A percentile compares a stretch with the other conserved stretches of the same genome.
Evolutionary conservation across 129 eudicot species (phyloP).

Genomic region (Lonicera japonica): DNA sequence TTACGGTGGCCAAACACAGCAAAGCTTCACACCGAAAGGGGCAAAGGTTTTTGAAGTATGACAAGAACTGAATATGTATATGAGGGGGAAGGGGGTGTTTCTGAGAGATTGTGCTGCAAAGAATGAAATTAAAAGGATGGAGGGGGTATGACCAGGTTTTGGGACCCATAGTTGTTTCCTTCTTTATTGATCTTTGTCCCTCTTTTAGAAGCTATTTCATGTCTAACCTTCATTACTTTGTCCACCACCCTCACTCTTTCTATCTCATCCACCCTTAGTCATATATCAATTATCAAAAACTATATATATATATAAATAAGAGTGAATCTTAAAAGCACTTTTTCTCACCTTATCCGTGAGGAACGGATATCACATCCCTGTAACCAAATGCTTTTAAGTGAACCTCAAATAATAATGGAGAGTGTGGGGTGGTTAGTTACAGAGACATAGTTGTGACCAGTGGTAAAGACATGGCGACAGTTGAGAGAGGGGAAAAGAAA

Average conservation of each 20-base stretch:
- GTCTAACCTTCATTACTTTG: slow-evolving; percentile 16
- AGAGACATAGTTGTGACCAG: too few relatives aligned
- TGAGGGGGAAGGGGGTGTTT: too few relatives aligned
- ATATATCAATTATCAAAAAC: neutral
- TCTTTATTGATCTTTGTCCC: slow-evolving; percentile 17
- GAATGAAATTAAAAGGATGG: neutral
- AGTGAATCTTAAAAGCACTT: too few relatives aligned
- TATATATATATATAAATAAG: too few relatives aligned
- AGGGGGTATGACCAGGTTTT: slow-evolving; percentile 17
- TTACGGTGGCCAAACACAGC: slow-evolving; percentile 4
- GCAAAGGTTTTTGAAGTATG: slow-evolving; percentile 1
- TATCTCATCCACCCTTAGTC: neutral
- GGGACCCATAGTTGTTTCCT: slow-evolving; percentile 19
- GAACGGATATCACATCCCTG: too few relatives aligned
- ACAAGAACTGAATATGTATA: neutral
- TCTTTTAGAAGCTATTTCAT: slow-evolving; percentile 14
- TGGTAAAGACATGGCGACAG: too few relatives aligned
- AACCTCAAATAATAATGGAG: too few relatives aligned
- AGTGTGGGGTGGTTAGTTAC: too few relatives aligned
- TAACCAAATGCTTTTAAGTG: too few relatives aligned
- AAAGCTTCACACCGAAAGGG: slow-evolving; percentile 25
- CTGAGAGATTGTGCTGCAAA: neutral
- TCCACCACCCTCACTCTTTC: slow-evolving; percentile 6
- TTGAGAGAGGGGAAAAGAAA: too few relatives aligned
- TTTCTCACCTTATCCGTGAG: too few relatives aligned